Evolutionary conservation across 176 grass and related monocot genomes (phyloP), one percentile per base, ranked within the genome.

Genomic region (Musa beccarii): DNA sequence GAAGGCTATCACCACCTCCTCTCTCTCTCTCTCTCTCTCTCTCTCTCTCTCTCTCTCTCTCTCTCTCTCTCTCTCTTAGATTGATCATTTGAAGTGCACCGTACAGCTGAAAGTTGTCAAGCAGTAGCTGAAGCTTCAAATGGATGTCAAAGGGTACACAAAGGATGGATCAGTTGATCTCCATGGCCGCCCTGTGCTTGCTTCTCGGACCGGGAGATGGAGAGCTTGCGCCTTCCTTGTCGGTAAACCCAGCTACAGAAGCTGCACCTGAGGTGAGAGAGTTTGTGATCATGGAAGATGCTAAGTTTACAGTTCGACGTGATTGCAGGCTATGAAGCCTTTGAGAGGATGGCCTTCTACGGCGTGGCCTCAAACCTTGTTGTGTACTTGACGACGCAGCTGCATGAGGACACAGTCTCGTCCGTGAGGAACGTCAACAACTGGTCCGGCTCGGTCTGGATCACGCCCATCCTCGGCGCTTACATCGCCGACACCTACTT

Each of bases 301-400:
- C 34, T 43, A 43, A 11, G 7, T 63, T 1, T n/a, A 6, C 1
- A 34, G 34, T 43, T 43, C 23, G 50, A 51, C 9, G 8, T 43
- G 29, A 4, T 19, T 11, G 56, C 56, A 94, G 91, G 83, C 10
- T 95, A 95, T 29, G 91, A 95, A 76, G 71, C 85, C 24, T 95
- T 88, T 70, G 91, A 95, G 80, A 85, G 91, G 53, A 95, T 95
- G 91, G 91, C 91, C 24, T 95, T 90, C 85, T 95, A 90, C 59
- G 88, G 91, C 0, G 85, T 95, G 51, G 91, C 91, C 52, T 79
- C 91, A 10, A 95, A 95, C 78, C 86, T 95, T 54, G 91, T 90
- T 62, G 85, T 95, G 26, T 95, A 95, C 72, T 72, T 95, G 54
- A 95, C 91, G 66, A 90, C 88, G 29, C 70, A 86, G 59, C 74